Evolutionary conservation across 1,284 basidiomycete genomes (phyloP).

Genomic region (Cryptococcus sp.): DNA sequence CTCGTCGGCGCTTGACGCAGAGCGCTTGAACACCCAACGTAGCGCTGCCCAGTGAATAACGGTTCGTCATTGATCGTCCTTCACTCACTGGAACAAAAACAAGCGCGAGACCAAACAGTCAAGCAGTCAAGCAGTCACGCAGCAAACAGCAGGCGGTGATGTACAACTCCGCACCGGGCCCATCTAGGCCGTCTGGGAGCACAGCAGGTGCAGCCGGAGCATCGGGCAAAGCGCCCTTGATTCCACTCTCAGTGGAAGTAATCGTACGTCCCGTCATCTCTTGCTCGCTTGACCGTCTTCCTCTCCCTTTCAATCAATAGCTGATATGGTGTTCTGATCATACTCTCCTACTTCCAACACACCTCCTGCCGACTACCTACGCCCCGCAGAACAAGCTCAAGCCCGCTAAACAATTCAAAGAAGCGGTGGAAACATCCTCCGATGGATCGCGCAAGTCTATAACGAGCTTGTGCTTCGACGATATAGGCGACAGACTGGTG

Average conservation of each 20-base stretch:
- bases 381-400: conserved; percentile 9
- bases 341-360: not conserved
- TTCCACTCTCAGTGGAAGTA: conserved; percentile 5
- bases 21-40: too few species aligned
- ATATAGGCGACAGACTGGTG: conserved; percentile 79
- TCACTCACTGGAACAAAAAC: too few species aligned
- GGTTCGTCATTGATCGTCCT: too few species aligned
- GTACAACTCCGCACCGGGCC: not conserved
- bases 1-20: too few species aligned
- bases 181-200: not conserved
- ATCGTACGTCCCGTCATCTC: conserved; percentile 4
- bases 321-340: not conserved
- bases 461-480: conserved; percentile 87
- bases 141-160: not conserved
- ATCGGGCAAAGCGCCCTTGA: not conserved
- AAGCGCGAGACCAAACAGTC: too few species aligned
- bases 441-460: conserved; percentile 55
- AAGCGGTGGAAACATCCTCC: conserved; percentile 11
- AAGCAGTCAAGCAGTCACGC: not conserved
- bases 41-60: too few species aligned
- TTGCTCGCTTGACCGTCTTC: not conserved
- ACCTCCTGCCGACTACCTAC: not conserved
- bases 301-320: not conserved
- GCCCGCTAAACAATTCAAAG: conserved; percentile 23
- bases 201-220: not conserved